Base-by-base conservation (phyloP, 108 stramenopile species). In the Skeletonema grethae region DNA sequence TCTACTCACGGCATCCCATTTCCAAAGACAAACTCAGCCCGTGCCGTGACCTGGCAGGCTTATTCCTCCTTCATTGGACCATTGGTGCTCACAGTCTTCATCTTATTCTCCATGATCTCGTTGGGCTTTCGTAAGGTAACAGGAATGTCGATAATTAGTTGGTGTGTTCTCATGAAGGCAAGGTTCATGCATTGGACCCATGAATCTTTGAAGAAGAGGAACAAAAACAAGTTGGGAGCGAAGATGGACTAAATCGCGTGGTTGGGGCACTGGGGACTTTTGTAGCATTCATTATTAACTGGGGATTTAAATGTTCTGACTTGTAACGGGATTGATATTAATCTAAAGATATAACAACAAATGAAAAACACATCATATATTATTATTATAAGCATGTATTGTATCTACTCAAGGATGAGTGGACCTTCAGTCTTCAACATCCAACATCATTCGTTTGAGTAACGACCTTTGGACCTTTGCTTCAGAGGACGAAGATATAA, bases 21-120 rank as follows among this genome's bases (percentile, higher is more conserved):
- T 55, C 91, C 91, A 46, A 90, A 88, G 65, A 85, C 86, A 35
- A 92, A 90, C 66, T 86, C 84, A 10, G 82, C 88, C 11, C 75
- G 82, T 22, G 72, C 75, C 4, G 87, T 92, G 32, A 77, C 84
- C 61, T 79, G 84, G n/a, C 89, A 92, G 66, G 69, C 81, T 24
- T 78, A 86, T 75, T 86, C 87, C 1, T 56, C 78, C 2, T 65
- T 80, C 22, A 35, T 91, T 38, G 67, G 79, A 61, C 84, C 87
- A 1, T 56, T 91, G 10, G 63, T 84, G 0, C 34, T 82, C 12
- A 50, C 73, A 18, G 50, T 87, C n/a, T 85, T 87, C 55, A 18
- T 70, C 41, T 10, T 91, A 4, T 91, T 82, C 55, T 74, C 63
- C 11, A 3, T 77, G n/a, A 82, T 89, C 65, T 68, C 81, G 48